These are phyloP conservation scores for Chondrostereum purpureum DNA, from an alignment of 1,284 basidiomycete genomes.

Conservation along the genomic window DNA sequence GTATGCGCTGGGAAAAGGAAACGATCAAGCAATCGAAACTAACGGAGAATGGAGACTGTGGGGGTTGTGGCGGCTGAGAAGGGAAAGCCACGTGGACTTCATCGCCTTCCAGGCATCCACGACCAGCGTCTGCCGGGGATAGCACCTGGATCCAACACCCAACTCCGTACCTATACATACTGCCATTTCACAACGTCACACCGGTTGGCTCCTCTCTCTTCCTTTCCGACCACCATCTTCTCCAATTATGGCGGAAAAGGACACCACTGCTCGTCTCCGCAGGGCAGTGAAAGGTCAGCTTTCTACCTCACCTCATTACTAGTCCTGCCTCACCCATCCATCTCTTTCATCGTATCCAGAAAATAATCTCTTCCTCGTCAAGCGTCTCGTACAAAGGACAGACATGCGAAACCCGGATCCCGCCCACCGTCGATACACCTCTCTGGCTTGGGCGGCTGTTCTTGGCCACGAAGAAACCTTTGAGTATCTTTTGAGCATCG, in stretches of 20 bases:
- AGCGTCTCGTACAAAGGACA: constrained; percentile 71
- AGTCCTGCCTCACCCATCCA: background rate
- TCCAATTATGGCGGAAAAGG: constrained; percentile 69
- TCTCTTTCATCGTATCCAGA: constrained; percentile 42
- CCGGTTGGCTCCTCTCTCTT: constrained; percentile 21
- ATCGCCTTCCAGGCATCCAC: background rate
- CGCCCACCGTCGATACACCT: constrained; percentile 68
- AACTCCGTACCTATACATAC: constrained; percentile 15
- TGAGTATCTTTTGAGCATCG: constrained; percentile 75
- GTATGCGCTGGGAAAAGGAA: background rate
- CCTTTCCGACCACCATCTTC: constrained; percentile 18
- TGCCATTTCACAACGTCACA: too few species aligned
- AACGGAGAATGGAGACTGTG: background rate
- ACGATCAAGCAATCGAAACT: background rate
- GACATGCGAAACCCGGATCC: constrained; percentile 88
- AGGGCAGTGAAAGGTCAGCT: constrained; percentile 70
- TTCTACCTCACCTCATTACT: constrained; percentile 7
- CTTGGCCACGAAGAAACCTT: constrained; percentile 85
- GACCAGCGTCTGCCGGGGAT: too few species aligned
- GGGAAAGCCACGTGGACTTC: too few species aligned
- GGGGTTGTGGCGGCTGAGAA: too few species aligned
- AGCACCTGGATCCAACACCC: constrained; percentile 4
- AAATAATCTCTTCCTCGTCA: constrained; percentile 87
- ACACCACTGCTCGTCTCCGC: constrained; percentile 65
- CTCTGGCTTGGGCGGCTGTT: constrained; percentile 82